These are phyloP conservation scores for Trypanosoma cruzi DNA, from an alignment of 208 protist genomes.

Conservation along the genomic window DNA sequence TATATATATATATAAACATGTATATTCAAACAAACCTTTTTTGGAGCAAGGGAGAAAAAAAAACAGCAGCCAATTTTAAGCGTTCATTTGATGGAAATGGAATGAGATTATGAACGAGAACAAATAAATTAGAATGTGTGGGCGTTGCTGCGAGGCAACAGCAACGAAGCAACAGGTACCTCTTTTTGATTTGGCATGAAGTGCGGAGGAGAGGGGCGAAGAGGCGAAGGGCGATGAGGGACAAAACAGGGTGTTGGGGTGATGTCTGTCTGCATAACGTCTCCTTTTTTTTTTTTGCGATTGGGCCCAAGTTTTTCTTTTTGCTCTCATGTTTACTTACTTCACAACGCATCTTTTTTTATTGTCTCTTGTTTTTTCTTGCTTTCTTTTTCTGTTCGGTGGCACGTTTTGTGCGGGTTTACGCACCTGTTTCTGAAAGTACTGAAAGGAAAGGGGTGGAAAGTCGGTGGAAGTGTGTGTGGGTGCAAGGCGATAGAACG, in stretches of 20 bases:
- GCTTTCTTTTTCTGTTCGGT: not conserved
- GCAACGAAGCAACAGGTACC: no score
- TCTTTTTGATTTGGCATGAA: no score
- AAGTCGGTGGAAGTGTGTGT: no score
- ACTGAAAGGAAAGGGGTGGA: no score
- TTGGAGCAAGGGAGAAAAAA: not conserved
- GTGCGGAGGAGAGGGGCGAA: no score
- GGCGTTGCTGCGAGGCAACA: no score
- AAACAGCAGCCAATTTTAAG: not conserved
- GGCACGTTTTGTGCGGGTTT: not conserved
- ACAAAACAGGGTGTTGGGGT: no score
- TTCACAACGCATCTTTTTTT: not conserved
- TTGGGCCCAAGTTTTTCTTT: not conserved
- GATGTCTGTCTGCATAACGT: not conserved
- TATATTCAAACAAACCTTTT: no score
- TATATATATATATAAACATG: no score
- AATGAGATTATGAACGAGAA: not conserved
- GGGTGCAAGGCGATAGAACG: no score
- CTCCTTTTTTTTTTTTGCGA: slow-evolving; percentile 4
- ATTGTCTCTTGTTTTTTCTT: not conserved
- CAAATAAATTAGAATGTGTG: not conserved
- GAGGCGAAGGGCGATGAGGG: no score
- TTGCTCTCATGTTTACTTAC: not conserved
- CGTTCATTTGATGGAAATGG: not conserved
- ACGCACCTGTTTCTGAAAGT: no score